Evolutionary conservation across 2,329 filamentous ascomycete genomes (phyloP).

Genomic region (Orbilia javanica): DNA sequence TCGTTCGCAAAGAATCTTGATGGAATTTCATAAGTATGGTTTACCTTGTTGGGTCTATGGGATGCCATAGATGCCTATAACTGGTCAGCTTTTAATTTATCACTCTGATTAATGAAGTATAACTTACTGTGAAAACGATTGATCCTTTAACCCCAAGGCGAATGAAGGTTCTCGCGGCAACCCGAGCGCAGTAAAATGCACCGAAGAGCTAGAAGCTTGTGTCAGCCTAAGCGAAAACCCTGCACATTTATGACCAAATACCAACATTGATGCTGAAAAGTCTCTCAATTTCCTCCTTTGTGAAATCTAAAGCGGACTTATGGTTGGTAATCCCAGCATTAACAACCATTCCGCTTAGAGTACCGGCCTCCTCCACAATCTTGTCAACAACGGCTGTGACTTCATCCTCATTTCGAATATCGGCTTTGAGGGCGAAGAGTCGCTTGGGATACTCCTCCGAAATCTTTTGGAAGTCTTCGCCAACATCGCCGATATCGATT

Average conservation of each 20-base stretch:
- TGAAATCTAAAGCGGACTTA: conserved; percentile 67
- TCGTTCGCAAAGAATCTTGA: conserved; percentile 41
- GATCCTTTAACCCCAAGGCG: conserved; percentile 63
- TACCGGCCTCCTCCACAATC: conserved; percentile 65
- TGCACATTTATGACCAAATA: not conserved
- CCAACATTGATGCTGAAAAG: conserved; percentile 68
- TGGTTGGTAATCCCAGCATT: conserved; percentile 68
- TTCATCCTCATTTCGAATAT: conserved; percentile 67
- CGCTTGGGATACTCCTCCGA: conserved; percentile 66
- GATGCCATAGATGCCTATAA: conserved; percentile 66
- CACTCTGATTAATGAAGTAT: conserved; percentile 50
- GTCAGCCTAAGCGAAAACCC: not conserved
- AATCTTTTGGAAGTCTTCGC: conserved; percentile 64
- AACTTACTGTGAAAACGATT: conserved; percentile 67
- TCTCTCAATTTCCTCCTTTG: conserved; percentile 65
- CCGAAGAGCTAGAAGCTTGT: conserved; percentile 64
- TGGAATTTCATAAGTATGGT: not conserved
- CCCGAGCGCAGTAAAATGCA: conserved; percentile 67
- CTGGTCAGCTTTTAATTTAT: not conserved
- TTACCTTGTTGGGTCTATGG: conserved; percentile 68
- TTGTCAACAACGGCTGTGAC: conserved; percentile 66
- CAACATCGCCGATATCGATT: conserved; percentile 65
- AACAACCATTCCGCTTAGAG: conserved; percentile 66
- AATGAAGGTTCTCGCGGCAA: conserved; percentile 67
- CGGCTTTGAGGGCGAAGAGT: conserved; percentile 67